Conservation (phyloP, 805 yeast genomes). For the Blastobotrys americana region DNA sequence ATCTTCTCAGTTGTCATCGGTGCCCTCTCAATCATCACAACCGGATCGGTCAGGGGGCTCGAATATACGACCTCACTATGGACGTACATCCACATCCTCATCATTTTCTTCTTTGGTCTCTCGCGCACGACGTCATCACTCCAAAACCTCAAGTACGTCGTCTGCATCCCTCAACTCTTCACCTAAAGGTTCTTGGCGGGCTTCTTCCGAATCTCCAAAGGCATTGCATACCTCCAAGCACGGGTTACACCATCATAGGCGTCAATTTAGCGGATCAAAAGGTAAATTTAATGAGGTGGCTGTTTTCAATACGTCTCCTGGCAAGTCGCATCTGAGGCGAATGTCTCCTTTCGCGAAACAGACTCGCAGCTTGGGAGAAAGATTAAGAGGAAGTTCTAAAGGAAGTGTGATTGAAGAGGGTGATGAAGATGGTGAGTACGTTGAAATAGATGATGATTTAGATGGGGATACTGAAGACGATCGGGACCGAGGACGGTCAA, state of each 20-base stretch:
- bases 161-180: constrained; percentile 24
- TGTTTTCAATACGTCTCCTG: constrained; percentile 10
- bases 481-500: constrained; percentile 3
- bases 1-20: constrained; percentile 24
- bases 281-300: constrained; percentile 19
- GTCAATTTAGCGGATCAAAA: constrained; percentile 3
- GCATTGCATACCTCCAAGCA: constrained; percentile 2
- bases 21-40: constrained; percentile 19
- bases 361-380: not conserved
- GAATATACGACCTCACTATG: constrained; percentile 14
- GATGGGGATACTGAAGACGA: constrained; percentile 7
- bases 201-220: constrained; percentile 10
- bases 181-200: constrained; percentile 9
- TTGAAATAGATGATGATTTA: constrained; percentile 9
- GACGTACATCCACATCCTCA: constrained; percentile 24
- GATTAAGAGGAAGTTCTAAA: constrained; percentile 4
- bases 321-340: constrained; percentile 7
- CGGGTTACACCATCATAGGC: constrained; percentile 3
- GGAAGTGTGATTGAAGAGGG: constrained; percentile 13
- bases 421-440: constrained; percentile 8
- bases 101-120: constrained; percentile 23
- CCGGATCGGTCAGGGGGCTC: constrained; percentile 8
- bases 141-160: constrained; percentile 23
- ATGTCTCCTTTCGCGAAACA: constrained; percentile 13
- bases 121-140: constrained; percentile 13